These are phyloP conservation scores for Tinospora cordifolia DNA, from an alignment of 164 flowering plant species.

Conservation along the genomic window DNA sequence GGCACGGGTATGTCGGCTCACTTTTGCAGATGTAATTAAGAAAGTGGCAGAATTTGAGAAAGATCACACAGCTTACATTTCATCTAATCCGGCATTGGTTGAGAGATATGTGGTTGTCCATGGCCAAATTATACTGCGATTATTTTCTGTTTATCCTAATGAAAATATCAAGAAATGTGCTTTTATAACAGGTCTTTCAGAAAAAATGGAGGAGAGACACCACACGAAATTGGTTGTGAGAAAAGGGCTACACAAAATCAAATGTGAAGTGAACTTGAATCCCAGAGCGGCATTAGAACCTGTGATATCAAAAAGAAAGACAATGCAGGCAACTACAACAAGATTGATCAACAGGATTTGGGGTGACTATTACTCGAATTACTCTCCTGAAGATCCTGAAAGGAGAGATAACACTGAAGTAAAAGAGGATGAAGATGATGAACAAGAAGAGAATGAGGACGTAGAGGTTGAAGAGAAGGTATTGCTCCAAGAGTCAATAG, in stretches of 20 bases:
- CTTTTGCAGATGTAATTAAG: conserved; percentile 63
- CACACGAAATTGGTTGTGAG: conserved; percentile 78
- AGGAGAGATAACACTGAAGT: conserved; percentile 39
- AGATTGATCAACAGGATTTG: conserved; percentile 68
- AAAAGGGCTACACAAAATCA: conserved; percentile 26
- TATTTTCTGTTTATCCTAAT: conserved; percentile 64
- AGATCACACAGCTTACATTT: conserved; percentile 46
- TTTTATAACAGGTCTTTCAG: conserved; percentile 49
- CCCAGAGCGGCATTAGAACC: conserved; percentile 64
- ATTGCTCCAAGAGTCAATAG: conserved; percentile 16
- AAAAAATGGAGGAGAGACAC: conserved; percentile 62
- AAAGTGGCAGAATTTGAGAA: conserved; percentile 42
- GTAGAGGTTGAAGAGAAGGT: conserved; percentile 35
- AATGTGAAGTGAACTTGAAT: conserved; percentile 42
- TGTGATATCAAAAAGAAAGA: conserved; percentile 48
- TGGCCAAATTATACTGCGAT: conserved; percentile 72
- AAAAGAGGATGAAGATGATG: conserved; percentile 44
- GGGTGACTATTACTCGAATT: conserved; percentile 83
- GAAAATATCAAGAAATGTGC: conserved; percentile 44
- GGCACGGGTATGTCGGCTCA: conserved; percentile 54
- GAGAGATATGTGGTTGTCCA: conserved; percentile 80
- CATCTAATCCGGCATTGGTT: conserved; percentile 44
- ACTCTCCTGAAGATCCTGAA: conserved; percentile 48
- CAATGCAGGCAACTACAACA: conserved; percentile 82
- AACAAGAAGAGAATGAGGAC: conserved; percentile 40